Base-by-base conservation (phyloP, 352 stramenopile species). In the Globisporangium echinulatum region DNA sequence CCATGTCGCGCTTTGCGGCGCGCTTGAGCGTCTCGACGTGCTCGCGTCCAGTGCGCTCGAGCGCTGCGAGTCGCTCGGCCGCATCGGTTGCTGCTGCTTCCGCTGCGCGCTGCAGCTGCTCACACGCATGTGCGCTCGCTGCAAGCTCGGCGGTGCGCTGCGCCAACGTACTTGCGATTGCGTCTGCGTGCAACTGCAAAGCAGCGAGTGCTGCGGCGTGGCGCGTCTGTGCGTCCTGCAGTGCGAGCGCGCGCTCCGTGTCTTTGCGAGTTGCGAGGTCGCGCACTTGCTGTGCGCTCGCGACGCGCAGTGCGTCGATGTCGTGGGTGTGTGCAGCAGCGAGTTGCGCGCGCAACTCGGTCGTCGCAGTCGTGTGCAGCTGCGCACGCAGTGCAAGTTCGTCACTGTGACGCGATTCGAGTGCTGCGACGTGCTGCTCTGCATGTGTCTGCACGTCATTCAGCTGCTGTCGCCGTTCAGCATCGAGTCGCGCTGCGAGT, bases 1-100 rank as follows among this genome's bases (percentile, higher is more conserved):
- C 77, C 71, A 93, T 76, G 25, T 91, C 82, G 11, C 68, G 67
- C 60, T 88, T 87, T 10, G 77, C 69, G 17, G 77, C 78, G 5
- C 62, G 53, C 59, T 88, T 85, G 37, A 88, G 68, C 8, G 38
- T 64, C 52, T 86, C 78, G n/a, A 87, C 51, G 25, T 85, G 65
- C 9, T 87, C 73, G 7, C 75, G 71, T 6, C 74, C 71, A 0
- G 25, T 56, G 3, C 69, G 62, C 59, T 88, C 79, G 0, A 87
- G 58, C 2, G 52, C 50, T 9, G 61, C 46, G 14, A 85, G 25
- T 14, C 69, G 68, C 17, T 80, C 66, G 1, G 59, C 7, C 59
- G 74, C 61, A 40, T 87, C 77, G 1, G 61, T 57, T 0, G 66
- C 68, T 36, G 72, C 80, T 2, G 64, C 55, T 0, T 75, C 71